These are phyloP conservation scores for Telopea speciosissima DNA, from an alignment of 177 flowering plant genomes.

Conservation along the genomic window DNA sequence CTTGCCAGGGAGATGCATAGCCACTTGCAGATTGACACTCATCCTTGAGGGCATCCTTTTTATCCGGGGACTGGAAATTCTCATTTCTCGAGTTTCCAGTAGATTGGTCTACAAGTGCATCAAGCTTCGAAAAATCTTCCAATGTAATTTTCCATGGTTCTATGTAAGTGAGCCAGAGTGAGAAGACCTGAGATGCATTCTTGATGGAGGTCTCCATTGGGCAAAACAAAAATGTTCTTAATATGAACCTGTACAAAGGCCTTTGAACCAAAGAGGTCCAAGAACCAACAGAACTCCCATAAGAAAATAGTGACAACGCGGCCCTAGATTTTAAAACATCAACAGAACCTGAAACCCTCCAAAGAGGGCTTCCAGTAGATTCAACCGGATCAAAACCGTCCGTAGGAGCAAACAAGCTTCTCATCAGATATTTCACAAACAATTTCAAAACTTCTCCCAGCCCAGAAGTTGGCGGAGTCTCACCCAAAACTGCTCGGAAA, in stretches of 20 bases:
- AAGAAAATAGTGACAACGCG: constrained; percentile 12
- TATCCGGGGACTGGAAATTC: constrained; percentile 11
- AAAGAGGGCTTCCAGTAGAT: constrained; percentile 24
- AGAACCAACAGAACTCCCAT: constrained; percentile 24
- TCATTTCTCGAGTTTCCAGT: constrained; percentile 19
- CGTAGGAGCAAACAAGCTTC: constrained; percentile 19
- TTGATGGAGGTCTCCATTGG: constrained; percentile 62
- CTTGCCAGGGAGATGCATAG: constrained; percentile 59
- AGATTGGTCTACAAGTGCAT: constrained; percentile 26
- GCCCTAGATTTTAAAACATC: constrained; percentile 33
- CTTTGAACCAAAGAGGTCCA: constrained; percentile 66
- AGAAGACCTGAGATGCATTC: constrained; percentile 59
- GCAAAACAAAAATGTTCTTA: constrained; percentile 73
- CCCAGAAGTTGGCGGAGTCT: constrained; percentile 62
- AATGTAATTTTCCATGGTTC: constrained; percentile 65
- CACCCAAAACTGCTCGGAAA: constrained; percentile 43
- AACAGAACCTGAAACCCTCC: constrained; percentile 26
- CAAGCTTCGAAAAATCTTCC: constrained; percentile 51
- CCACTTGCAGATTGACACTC: constrained; percentile 16
- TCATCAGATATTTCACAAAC: constrained; percentile 61
- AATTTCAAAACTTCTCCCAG: constrained; percentile 63
- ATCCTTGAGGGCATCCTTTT: background rate
- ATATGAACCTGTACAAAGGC: constrained; percentile 71
- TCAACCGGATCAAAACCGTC: constrained; percentile 31
- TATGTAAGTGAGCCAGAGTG: constrained; percentile 62